phyloP scores from a whole-genome alignment of 257 asterid species.

The Primulina tabacum region DNA sequence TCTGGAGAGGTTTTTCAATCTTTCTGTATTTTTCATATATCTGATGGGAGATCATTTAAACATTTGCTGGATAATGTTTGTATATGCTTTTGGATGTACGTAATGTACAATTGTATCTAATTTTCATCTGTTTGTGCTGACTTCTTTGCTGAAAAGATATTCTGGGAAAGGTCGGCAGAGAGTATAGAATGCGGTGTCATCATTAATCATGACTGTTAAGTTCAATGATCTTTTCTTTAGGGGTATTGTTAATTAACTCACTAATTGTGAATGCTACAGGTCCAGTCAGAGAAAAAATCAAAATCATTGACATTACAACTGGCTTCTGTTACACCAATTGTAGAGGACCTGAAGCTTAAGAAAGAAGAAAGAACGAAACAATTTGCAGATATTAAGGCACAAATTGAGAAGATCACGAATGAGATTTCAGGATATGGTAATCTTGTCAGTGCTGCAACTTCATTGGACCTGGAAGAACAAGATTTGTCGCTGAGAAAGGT shows the following conservation, averaged over 20 bases:
- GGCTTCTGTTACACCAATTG: slow-evolving; percentile 63
- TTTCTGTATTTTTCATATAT: background rate
- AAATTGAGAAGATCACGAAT: slow-evolving; percentile 70
- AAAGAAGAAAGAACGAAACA: slow-evolving; percentile 81
- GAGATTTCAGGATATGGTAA: slow-evolving; percentile 78
- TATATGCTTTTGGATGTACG: background rate
- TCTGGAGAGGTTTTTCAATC: background rate
- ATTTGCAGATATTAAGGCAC: slow-evolving; percentile 64
- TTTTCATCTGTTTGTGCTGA: background rate
- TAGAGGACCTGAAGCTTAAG: slow-evolving; percentile 66
- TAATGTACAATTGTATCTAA: background rate
- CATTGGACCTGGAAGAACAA: slow-evolving; percentile 57
- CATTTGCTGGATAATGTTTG: background rate
- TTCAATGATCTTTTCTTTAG: background rate
- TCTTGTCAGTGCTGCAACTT: slow-evolving; percentile 33
- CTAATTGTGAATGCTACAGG: slow-evolving; percentile 36
- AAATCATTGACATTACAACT: slow-evolving; percentile 72
- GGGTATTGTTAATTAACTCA: slow-evolving; percentile 18
- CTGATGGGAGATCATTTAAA: background rate
- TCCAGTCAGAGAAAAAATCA: slow-evolving; percentile 50
- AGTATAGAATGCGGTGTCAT: background rate
- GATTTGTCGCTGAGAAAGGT: slow-evolving; percentile 86
- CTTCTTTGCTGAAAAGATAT: background rate
- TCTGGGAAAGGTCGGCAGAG: background rate
- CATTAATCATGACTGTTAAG: background rate